Evolutionary conservation across 1,284 basidiomycete genomes (phyloP).

Genomic region (Ceraceosorus bombacis): DNA sequence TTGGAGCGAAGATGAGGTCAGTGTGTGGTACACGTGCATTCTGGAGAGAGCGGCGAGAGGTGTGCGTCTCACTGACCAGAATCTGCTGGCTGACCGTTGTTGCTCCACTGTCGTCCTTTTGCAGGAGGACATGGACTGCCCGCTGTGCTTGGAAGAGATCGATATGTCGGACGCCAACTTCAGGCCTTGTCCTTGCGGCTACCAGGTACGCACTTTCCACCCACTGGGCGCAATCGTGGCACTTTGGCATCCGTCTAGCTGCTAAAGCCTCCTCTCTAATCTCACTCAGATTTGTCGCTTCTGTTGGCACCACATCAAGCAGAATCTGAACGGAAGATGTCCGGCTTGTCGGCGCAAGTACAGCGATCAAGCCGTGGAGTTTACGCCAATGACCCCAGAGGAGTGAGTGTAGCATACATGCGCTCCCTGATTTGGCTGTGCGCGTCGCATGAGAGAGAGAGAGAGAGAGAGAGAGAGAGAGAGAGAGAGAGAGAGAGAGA

Average conservation of each 20-base stretch:
- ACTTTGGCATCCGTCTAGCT: constrained; percentile 5
- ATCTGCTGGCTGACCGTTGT: background rate
- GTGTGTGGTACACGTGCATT: constrained; percentile 6
- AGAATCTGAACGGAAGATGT: constrained; percentile 90
- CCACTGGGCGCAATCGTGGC: background rate
- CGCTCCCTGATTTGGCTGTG: constrained; percentile 20
- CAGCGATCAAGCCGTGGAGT: constrained; percentile 84
- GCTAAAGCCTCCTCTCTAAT: constrained; percentile 1
- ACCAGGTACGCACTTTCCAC: constrained; percentile 62
- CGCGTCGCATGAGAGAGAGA: background rate
- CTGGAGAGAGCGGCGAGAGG: background rate
- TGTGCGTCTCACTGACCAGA: background rate
- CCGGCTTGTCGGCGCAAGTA: constrained; percentile 93
- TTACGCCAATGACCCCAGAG: constrained; percentile 88
- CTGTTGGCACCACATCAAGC: constrained; percentile 97
- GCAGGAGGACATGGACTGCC: constrained; percentile 95
- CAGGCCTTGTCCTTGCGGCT: constrained; percentile 97
- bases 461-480: background rate
- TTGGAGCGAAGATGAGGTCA: constrained; percentile 86
- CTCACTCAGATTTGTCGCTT: constrained; percentile 83
- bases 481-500: background rate
- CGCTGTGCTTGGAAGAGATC: constrained; percentile 96
- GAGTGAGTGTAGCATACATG: constrained; percentile 60
- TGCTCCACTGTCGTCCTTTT: background rate
- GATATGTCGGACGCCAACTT: constrained; percentile 98